Conservation (phyloP, 345 rosid species). For the Aquilaria yunnanensis region DNA sequence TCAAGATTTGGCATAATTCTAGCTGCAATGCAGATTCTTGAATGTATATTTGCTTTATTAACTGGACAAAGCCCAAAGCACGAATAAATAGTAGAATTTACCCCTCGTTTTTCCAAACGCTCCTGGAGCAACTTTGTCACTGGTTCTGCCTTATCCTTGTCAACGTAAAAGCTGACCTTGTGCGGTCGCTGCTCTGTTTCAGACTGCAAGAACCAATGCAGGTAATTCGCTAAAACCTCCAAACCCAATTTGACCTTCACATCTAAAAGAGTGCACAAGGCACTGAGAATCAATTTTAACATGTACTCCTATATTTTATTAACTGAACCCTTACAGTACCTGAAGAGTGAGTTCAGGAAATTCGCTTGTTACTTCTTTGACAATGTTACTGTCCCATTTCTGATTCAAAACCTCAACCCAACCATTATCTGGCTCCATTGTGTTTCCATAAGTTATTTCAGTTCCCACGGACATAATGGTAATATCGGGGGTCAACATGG, state of each 20-base stretch:
- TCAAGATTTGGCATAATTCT: neutral
- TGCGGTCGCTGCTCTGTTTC: slow-evolving; percentile 90
- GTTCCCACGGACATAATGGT: slow-evolving; percentile 98
- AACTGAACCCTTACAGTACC: slow-evolving; percentile 27
- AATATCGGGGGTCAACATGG: slow-evolving; percentile 91
- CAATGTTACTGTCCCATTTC: slow-evolving; percentile 77
- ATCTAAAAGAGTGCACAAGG: neutral
- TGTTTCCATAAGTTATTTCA: slow-evolving; percentile 86
- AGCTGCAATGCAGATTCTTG: neutral
- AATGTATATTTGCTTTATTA: slow-evolving; percentile 1
- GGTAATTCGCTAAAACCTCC: slow-evolving; percentile 8
- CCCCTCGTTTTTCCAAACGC: slow-evolving; percentile 58
- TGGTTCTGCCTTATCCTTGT: slow-evolving; percentile 68
- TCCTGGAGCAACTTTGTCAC: slow-evolving; percentile 58
- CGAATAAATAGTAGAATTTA: slow-evolving; percentile 20
- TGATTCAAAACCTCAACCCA: slow-evolving; percentile 80
- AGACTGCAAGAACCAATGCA: slow-evolving; percentile 41
- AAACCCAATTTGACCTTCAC: slow-evolving; percentile 3
- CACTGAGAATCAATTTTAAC: slow-evolving; percentile 2
- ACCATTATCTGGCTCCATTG: slow-evolving; percentile 87
- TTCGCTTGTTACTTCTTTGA: slow-evolving; percentile 69
- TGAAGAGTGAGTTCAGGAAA: slow-evolving; percentile 86
- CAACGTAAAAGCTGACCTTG: slow-evolving; percentile 87
- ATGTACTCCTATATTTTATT: neutral
- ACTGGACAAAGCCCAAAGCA: too few relatives aligned